Base-by-base conservation (phyloP, 2,329 filamentous ascomycete species). In the Neofusicoccum cordaticola region DNA sequence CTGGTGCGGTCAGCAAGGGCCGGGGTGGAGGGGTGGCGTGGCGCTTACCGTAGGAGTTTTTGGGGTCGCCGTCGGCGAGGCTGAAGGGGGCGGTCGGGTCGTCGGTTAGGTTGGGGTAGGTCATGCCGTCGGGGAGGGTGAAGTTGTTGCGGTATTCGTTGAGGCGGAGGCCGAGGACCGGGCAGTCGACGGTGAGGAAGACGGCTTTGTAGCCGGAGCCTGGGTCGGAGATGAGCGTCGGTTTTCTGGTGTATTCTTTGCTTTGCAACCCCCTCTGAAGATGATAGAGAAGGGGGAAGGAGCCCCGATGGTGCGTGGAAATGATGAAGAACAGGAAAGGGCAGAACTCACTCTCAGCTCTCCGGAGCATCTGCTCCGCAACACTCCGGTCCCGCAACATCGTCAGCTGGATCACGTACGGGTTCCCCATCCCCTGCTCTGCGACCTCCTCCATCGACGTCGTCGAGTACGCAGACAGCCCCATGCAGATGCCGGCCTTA, bases 371-470 rank as follows among this genome's bases (percentile, higher is more conserved):
- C 51, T 79, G 75, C 27, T 77, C 57, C 1, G 78, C 81, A 2
- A 80, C 73, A 0, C 70, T 67, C 4, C 82, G 76, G 70, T 86
- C 81, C 67, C 81, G 80, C 61, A 86, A 72, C 11, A 85, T 76
- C 69, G 81, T 84, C 67, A 86, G 74, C 70, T 87, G 85, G 71
- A 87, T 83, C n/a, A 78, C 79, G 66, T 84, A 82, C 0, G 83
- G 78, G 61, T 79, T 82, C 0, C 75, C 72, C 1, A 72, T 73
- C 0, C 73, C 71, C 42, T 82, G 73, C 17, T 65, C 65, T 1
- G 84, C 86, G 0, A 90, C 83, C 42, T 90, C 84, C 71, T 90
- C 88, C 62, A 91, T 86, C 1, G 82, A 82, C 31, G 81, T 80
- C 3, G 82, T 82, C 2, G 85, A 81, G 1, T 87, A 87, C 2